These are phyloP conservation scores for Alnus rubra DNA, from an alignment of 306 rosid genomes.

Conservation along the genomic window DNA sequence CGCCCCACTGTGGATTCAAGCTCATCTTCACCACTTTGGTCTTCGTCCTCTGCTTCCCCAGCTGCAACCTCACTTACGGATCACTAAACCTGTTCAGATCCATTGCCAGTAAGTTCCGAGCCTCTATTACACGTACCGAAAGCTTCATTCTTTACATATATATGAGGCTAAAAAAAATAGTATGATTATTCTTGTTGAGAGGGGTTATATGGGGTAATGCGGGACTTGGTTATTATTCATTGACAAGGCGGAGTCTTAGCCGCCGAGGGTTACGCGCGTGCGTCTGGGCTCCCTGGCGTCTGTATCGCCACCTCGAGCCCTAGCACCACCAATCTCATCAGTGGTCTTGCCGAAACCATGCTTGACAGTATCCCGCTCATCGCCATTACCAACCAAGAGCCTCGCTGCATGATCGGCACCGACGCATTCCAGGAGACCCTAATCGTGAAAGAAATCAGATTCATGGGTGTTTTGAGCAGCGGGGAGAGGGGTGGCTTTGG, in stretches of 20 bases:
- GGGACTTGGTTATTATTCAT: neutral
- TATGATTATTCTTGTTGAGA: neutral
- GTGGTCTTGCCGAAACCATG: constrained; percentile 88
- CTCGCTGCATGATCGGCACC: constrained; percentile 85
- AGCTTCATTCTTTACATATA: constrained; percentile 57
- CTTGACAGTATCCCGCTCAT: too few relatives aligned
- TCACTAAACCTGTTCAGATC: constrained; percentile 68
- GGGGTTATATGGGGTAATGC: neutral
- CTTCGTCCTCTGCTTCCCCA: constrained; percentile 75
- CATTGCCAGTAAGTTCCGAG: constrained; percentile 54
- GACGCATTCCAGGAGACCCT: constrained; percentile 95
- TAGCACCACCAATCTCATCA: constrained; percentile 85
- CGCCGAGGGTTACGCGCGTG: constrained; percentile 86
- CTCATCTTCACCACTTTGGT: constrained; percentile 80
- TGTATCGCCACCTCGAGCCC: constrained; percentile 95
- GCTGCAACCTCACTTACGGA: constrained; percentile 71
- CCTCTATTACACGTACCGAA: constrained; percentile 77
- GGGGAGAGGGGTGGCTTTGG: too few relatives aligned
- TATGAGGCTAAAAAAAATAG: neutral
- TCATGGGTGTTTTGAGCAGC: too few relatives aligned
- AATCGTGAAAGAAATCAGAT: constrained; percentile 33
- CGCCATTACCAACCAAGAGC: constrained; percentile 90
- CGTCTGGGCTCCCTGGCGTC: constrained; percentile 77
- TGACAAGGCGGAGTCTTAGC: constrained; percentile 78
- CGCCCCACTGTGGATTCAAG: constrained; percentile 75